Conservation (phyloP, 192 early-diverging fungal species). For the Backusella sp. region DNA sequence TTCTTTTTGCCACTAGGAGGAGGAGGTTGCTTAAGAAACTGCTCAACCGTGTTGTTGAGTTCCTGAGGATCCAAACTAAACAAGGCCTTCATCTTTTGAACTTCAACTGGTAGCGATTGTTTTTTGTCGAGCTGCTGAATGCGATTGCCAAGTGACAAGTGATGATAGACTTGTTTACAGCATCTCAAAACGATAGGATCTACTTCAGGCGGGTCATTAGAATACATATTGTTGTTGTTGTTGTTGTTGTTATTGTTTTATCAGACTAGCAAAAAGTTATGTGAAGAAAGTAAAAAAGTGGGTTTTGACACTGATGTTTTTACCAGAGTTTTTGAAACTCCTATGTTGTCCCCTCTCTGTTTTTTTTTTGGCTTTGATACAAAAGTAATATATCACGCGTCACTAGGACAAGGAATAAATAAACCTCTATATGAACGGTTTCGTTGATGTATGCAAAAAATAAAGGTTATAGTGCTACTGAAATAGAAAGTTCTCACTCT, state of each 20-base stretch:
- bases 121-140: not conserved
- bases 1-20: slow-evolving; percentile 4
- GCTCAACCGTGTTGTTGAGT: not conserved
- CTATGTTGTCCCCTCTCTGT: too few relatives aligned
- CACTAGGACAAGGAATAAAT: too few relatives aligned
- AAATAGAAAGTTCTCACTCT: too few relatives aligned
- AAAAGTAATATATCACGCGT: too few relatives aligned
- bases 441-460: too few relatives aligned
- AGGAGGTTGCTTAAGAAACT: not conserved
- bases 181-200: not conserved
- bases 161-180: not conserved
- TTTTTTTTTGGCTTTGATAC: too few relatives aligned
- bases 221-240: not conserved
- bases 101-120: not conserved
- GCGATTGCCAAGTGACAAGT: not conserved
- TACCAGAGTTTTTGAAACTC: not conserved
- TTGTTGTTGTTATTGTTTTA: too few relatives aligned
- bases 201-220: not conserved
- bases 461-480: too few relatives aligned
- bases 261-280: too few relatives aligned
- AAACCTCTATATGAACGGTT: too few relatives aligned
- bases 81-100: slow-evolving; percentile 2
- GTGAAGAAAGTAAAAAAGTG: not conserved
- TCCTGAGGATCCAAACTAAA: not conserved
- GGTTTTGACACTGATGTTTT: not conserved